Evolutionary conservation across 352 stramenopile genomes (phyloP).

Genomic region (Pythium utonaiense): DNA sequence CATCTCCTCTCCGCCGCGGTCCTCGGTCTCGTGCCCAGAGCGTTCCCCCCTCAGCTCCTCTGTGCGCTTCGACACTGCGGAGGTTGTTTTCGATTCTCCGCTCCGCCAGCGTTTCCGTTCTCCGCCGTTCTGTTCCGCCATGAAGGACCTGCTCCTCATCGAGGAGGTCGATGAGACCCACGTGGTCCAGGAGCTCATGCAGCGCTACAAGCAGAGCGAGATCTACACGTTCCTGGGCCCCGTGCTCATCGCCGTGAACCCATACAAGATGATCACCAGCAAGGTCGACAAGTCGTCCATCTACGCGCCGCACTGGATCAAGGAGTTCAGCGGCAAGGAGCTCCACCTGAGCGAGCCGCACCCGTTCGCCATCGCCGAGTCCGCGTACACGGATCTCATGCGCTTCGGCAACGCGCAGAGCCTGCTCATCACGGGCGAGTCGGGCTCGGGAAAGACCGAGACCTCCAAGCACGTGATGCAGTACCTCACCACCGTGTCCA

Average conservation of each 20-base stretch:
- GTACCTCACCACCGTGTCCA: slow-evolving; percentile 89
- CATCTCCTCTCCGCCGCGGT: background rate
- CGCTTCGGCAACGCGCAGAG: slow-evolving; percentile 81
- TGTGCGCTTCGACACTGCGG: background rate
- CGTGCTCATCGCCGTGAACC: slow-evolving; percentile 89
- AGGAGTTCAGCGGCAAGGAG: slow-evolving; percentile 77
- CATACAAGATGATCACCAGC: slow-evolving; percentile 82
- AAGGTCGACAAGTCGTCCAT: slow-evolving; percentile 63
- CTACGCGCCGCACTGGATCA: slow-evolving; percentile 75
- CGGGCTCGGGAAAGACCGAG: slow-evolving; percentile 92
- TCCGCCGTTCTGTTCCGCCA: slow-evolving; percentile 8
- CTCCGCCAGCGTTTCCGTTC: background rate
- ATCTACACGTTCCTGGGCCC: slow-evolving; percentile 91
- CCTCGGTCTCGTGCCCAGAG: background rate
- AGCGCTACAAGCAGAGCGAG: slow-evolving; percentile 74
- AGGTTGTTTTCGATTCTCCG: slow-evolving; percentile 8
- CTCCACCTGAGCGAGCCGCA: slow-evolving; percentile 80
- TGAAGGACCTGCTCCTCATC: slow-evolving; percentile 79
- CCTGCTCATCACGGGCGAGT: slow-evolving; percentile 84
- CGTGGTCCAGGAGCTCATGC: slow-evolving; percentile 72
- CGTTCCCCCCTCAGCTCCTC: background rate
- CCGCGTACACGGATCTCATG: slow-evolving; percentile 89
- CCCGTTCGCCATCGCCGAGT: slow-evolving; percentile 83
- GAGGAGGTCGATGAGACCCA: slow-evolving; percentile 71
- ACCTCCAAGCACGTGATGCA: slow-evolving; percentile 96